These are phyloP conservation scores for Linnemannia elongata DNA, from an alignment of 192 early-diverging fungal genomes.

Conservation along the genomic window DNA sequence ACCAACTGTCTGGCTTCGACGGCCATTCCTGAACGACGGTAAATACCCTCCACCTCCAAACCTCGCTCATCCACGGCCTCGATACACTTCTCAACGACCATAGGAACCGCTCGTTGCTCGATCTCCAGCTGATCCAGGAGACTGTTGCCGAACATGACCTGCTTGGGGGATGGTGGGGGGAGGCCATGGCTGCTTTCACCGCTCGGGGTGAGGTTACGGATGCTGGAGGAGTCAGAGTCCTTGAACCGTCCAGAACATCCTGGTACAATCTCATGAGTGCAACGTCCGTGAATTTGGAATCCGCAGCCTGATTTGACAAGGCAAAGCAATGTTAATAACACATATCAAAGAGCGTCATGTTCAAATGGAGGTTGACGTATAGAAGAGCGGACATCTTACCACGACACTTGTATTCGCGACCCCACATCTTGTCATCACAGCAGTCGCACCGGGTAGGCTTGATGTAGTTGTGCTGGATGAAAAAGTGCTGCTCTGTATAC, in stretches of 20 bases:
- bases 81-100: constrained; percentile 77
- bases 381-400: constrained; percentile 25
- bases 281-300: constrained; percentile 60
- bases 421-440: constrained; percentile 73
- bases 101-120: constrained; percentile 74
- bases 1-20: constrained; percentile 78
- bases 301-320: constrained; percentile 57
- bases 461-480: constrained; percentile 55
- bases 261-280: constrained; percentile 37
- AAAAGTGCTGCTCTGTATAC: constrained; percentile 34
- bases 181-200: constrained; percentile 41
- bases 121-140: constrained; percentile 66
- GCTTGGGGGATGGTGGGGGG: constrained; percentile 34
- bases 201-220: constrained; percentile 19
- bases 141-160: constrained; percentile 76
- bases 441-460: constrained; percentile 64
- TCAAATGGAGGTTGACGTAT: not conserved
- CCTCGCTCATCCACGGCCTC: constrained; percentile 72
- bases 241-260: constrained; percentile 27
- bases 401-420: constrained; percentile 63
- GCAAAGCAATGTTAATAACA: not conserved
- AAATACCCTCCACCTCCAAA: constrained; percentile 85
- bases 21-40: constrained; percentile 83
- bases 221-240: constrained; percentile 45
- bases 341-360: not conserved